Base-by-base conservation (phyloP, 768 basidiomycete species). In the Pholiota conissans region DNA sequence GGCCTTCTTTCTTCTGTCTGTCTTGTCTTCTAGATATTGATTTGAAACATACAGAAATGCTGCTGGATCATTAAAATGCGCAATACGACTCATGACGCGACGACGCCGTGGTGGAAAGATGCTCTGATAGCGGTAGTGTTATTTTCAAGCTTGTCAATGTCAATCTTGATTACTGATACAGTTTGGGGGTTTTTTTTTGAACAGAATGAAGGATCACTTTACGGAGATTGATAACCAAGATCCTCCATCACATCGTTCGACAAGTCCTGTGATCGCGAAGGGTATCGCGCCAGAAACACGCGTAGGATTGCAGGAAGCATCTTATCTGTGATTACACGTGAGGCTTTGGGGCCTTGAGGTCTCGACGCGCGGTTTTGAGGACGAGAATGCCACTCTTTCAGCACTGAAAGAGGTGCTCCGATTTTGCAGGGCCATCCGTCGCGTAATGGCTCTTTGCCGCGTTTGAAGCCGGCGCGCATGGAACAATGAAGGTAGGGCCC, bases 211-310 rank as follows among this genome's bases (percentile, higher is more conserved):
- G 48, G 57, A 61, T 56, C 51, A 59, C 53, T 54, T 49, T 28
- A 34, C 57, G 47, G 61, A 59, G 55, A 55, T 61, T 57, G 55
- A 56, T 49, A 52, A 51, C 47, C 54, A 56, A 60, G 59, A 58
- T 63, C 47, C 50, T 56, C 24, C 34, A 35, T 55, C 35, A 46
- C 45, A 53, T 26, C 32, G 48, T 50, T 58, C 40, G 54, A 58
- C 59, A 50, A 49, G 40, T 54, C 53, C 49, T 61, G 52, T 56
- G 62, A 63, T 18, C 53, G 57, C 53, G 50, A 56, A n/a, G 56
- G 55, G 35, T 48, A 57, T 8, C 16, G 28, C 40, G 11, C 40
- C 2, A 20, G 18, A 45, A 51, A 30, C 49, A 56, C 32, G 52
- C 58, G 61, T 57, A 52, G 55, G 56, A 60, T 45, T 28, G 11